Conservation (phyloP, 305 asterid genomes). For the Solanum hybrid region DNA sequence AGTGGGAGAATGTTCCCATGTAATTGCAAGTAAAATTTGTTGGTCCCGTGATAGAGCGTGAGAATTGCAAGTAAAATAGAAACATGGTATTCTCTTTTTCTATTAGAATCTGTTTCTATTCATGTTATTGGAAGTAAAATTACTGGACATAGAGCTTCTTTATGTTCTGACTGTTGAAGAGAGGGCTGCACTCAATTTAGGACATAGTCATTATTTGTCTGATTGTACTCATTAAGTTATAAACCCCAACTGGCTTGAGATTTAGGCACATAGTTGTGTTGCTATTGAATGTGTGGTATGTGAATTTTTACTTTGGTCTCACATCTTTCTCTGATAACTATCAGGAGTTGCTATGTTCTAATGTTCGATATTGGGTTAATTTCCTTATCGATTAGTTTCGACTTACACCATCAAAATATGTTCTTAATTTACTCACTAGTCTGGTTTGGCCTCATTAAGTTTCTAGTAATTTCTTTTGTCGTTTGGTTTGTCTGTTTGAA, state of each 20-base stretch:
- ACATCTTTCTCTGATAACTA: neutral
- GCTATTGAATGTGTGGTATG: neutral
- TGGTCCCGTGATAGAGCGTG: neutral
- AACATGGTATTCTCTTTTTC: neutral
- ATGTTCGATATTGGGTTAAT: neutral
- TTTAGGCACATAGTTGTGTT: neutral
- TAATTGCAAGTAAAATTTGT: neutral
- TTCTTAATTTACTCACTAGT: neutral
- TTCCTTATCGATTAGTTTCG: neutral
- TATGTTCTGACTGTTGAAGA: neutral
- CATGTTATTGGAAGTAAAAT: neutral
- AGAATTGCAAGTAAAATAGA: no score
- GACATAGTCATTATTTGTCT: neutral
- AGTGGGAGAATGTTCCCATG: neutral
- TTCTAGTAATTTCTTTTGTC: neutral
- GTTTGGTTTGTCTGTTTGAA: neutral
- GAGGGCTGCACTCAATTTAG: neutral
- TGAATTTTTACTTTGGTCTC: neutral
- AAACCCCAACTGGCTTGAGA: neutral
- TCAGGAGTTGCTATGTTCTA: neutral
- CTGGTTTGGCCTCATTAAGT: neutral
- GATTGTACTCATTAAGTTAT: neutral
- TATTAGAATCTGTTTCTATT: neutral
- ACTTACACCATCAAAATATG: neutral
- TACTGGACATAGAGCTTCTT: neutral